Conservation (phyloP, 768 basidiomycete species). For the Mycena venus region DNA sequence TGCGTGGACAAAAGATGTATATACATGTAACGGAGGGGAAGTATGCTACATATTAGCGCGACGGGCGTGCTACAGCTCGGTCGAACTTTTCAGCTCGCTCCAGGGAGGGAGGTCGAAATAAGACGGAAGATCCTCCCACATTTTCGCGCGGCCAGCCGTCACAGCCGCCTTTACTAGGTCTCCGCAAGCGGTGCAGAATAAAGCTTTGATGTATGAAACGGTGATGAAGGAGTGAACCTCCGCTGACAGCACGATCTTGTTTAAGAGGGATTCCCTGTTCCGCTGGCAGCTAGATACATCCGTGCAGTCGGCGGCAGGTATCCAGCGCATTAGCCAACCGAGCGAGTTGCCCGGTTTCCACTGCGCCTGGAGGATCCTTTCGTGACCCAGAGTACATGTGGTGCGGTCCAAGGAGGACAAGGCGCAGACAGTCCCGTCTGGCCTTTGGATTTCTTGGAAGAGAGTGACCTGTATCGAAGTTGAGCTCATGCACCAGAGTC, state of each 20-base stretch:
- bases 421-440: neutral
- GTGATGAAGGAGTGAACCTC: neutral
- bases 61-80: neutral
- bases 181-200: neutral
- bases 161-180: neutral
- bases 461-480: neutral
- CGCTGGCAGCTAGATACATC: neutral
- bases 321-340: neutral
- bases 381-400: neutral
- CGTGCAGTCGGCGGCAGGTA: neutral
- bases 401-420: neutral
- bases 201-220: neutral
- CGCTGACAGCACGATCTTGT: neutral
- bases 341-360: neutral
- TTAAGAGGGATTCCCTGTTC: neutral
- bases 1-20: no score
- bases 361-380: neutral
- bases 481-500: no score
- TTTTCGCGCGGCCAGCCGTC: neutral
- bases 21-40: no score
- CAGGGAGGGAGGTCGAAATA: slow-evolving; percentile 23
- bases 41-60: no score
- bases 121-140: slow-evolving; percentile 18
- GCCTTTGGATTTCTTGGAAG: neutral
- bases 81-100: slow-evolving; percentile 10